phyloP scores from a whole-genome alignment of 139 green algal genomes.

The Picochlorum sp. region DNA sequence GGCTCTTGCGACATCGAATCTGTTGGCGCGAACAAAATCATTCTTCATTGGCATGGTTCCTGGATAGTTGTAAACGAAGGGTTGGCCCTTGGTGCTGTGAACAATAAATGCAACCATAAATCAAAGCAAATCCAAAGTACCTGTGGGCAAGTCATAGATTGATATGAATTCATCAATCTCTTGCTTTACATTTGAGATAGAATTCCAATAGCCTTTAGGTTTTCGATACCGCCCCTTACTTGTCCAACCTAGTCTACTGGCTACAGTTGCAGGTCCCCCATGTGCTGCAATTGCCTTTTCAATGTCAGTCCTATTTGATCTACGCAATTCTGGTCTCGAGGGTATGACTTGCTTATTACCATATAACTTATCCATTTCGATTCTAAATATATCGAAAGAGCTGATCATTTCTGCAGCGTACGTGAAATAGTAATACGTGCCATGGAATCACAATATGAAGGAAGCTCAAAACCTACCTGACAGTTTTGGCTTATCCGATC shows the following conservation, averaged over 20 bases:
- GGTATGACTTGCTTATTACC: constrained; percentile 21
- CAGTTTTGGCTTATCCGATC: neutral
- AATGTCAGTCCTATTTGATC: constrained; percentile 24
- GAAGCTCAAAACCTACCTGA: neutral
- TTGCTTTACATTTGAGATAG: constrained; percentile 24
- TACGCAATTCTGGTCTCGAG: constrained; percentile 15
- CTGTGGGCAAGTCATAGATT: constrained; percentile 15
- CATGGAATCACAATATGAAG: neutral
- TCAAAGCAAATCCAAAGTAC: neutral
- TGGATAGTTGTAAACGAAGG: neutral
- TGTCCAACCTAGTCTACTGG: constrained; percentile 33
- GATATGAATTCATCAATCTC: constrained; percentile 40
- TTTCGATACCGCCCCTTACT: constrained; percentile 18
- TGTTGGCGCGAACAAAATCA: constrained; percentile 19
- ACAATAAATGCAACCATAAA: neutral
- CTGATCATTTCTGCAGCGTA: constrained; percentile 18
- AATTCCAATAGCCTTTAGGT: constrained; percentile 44
- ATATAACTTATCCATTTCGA: constrained; percentile 33
- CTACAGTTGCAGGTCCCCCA: constrained; percentile 28
- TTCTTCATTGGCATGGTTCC: constrained; percentile 35
- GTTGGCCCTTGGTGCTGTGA: too few relatives aligned
- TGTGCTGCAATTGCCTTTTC: constrained; percentile 41
- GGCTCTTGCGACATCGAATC: constrained; percentile 32
- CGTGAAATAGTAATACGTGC: constrained; percentile 2
- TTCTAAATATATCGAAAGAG: constrained; percentile 24